These are phyloP conservation scores for Colletotrichum salicis DNA, from an alignment of 2,329 filamentous ascomycete species.

Conservation along the genomic window DNA sequence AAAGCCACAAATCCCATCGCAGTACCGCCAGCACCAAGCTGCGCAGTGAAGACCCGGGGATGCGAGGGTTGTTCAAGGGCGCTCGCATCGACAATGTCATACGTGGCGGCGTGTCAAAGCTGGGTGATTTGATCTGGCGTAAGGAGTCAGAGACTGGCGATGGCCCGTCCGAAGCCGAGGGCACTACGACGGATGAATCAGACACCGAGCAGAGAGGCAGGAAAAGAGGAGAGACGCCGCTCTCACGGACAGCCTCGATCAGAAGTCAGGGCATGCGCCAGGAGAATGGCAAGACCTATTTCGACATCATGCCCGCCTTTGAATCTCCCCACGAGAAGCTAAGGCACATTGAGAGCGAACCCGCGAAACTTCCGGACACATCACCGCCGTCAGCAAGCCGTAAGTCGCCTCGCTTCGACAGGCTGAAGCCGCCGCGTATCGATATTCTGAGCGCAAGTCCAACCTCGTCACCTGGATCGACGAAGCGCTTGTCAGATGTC, in stretches of 20 bases:
- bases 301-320: slow-evolving; percentile 65
- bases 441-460: slow-evolving; percentile 57
- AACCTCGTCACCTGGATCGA: slow-evolving; percentile 46
- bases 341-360: slow-evolving; percentile 17
- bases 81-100: slow-evolving; percentile 79
- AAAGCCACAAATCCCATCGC: slow-evolving; percentile 59
- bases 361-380: neutral
- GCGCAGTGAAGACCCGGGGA: slow-evolving; percentile 58
- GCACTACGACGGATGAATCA: slow-evolving; percentile 60
- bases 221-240: slow-evolving; percentile 42
- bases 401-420: slow-evolving; percentile 58
- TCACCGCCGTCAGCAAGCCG: slow-evolving; percentile 45
- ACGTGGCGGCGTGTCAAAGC: slow-evolving; percentile 65
- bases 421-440: slow-evolving; percentile 60
- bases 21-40: slow-evolving; percentile 61
- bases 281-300: slow-evolving; percentile 55
- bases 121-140: slow-evolving; percentile 68
- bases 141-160: slow-evolving; percentile 53
- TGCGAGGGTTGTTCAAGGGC: slow-evolving; percentile 82
- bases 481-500: slow-evolving; percentile 45
- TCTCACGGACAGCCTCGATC: slow-evolving; percentile 34
- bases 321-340: slow-evolving; percentile 43
- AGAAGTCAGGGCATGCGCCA: slow-evolving; percentile 41
- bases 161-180: slow-evolving; percentile 46
- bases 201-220: slow-evolving; percentile 58